Conservation (phyloP, 352 stramenopile genomes). For the Phytopythium vexans region DNA sequence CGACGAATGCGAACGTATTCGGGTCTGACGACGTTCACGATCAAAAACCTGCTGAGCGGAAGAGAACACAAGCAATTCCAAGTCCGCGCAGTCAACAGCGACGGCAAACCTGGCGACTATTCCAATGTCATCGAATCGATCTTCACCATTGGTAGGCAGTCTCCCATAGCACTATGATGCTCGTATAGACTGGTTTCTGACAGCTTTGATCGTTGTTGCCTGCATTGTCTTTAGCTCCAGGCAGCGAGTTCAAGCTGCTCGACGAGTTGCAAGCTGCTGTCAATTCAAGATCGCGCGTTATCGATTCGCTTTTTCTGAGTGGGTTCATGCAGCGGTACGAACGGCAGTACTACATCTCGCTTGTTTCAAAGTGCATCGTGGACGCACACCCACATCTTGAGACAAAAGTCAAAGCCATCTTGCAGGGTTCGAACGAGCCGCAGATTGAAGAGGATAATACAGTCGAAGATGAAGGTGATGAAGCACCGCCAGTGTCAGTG, state of each 20-base stretch:
- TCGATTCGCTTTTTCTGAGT: slow-evolving; percentile 79
- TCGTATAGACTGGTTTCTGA: not conserved
- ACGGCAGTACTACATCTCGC: slow-evolving; percentile 56
- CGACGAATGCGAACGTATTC: slow-evolving; percentile 53
- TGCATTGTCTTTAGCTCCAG: slow-evolving; percentile 26
- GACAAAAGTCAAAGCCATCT: slow-evolving; percentile 46
- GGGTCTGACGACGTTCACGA: slow-evolving; percentile 22
- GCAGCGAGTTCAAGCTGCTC: slow-evolving; percentile 63
- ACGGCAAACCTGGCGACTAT: slow-evolving; percentile 52
- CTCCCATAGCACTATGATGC: no score
- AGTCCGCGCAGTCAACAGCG: slow-evolving; percentile 53
- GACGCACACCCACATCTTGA: slow-evolving; percentile 45
- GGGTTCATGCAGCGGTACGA: slow-evolving; percentile 84
- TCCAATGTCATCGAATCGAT: slow-evolving; percentile 46
- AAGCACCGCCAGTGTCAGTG: slow-evolving; percentile 1
- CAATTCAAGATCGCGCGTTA: slow-evolving; percentile 54
- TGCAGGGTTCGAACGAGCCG: slow-evolving; percentile 12
- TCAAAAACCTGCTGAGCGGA: slow-evolving; percentile 52
- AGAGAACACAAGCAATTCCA: slow-evolving; percentile 65
- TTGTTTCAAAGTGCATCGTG: slow-evolving; percentile 68
- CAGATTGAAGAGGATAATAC: slow-evolving; percentile 1
- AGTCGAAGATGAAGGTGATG: slow-evolving; percentile 1
- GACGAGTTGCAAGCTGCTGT: slow-evolving; percentile 81
- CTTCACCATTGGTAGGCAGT: slow-evolving; percentile 54
- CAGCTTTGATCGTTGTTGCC: slow-evolving; percentile 2